Evolutionary conservation across 371 early-diverging fungal genomes (phyloP), one percentile per base, ranked within the genome.

Genomic region (Rhizopus delemar): DNA sequence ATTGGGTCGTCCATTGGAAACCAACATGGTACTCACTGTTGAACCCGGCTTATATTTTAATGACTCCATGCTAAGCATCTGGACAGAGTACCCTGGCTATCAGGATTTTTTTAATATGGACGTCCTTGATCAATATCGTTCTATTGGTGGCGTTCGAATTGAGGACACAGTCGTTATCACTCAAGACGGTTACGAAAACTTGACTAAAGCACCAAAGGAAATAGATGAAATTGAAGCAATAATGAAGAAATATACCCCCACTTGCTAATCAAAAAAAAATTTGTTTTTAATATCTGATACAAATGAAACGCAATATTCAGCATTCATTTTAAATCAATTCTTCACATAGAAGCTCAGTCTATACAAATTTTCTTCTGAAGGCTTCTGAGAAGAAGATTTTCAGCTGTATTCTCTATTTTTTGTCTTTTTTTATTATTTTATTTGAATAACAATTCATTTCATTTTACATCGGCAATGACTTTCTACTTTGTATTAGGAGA

Each of bases 141-240:
- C 59, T 16, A 90, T 95, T 12, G 96, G 96, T 50, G 96, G 96
- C 54, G 93, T 96, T 38, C 83, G 95, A 41, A 93, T 96, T 51
- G 96, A 96, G 70, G 95, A 94, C 68, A 90, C 90, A 33, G 85
- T 96, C 8, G 83, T 89, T 8, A 86, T 92, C 12, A 89, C 88
- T 13, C 78, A 81, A 45, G 57, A 77, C 35, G 90, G 91, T n/a
- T 61, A 79, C 57, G 85, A 86, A 53, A 92, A 92, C 69, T 69
- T 92, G 53, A 92, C 92, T 43, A 73, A 66, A 38, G 88, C 72
- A 5, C 89, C 88, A 28, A 90, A 90, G 73, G 75, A 82, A 63
- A 73, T 89, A 46, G 75, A 77, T 6, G 91, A 87, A 22, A 84
- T 92, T 51, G 91, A 92, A 71, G 76, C 81, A 5, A 33, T 80